A percentile compares a stretch with the other conserved stretches of the same genome.
These are phyloP conservation scores for Osmozyma mogii DNA, from an alignment of 805 yeast genomes.

Conservation along the genomic window DNA sequence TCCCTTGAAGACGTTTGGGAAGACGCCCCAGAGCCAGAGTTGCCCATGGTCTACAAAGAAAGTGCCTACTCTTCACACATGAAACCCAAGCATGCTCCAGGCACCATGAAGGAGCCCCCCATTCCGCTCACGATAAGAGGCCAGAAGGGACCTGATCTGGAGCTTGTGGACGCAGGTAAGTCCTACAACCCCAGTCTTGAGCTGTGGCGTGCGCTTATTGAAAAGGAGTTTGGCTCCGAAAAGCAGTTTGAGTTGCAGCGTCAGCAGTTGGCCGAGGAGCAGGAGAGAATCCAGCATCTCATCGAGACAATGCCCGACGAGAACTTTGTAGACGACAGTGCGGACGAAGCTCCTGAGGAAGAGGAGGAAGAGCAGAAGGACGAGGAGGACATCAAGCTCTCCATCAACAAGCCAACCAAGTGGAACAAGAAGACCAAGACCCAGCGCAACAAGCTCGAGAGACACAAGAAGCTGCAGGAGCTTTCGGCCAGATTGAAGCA, in stretches of 20 bases:
- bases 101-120: constrained; percentile 46
- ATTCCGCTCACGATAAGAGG: constrained; percentile 43
- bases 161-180: constrained; percentile 73
- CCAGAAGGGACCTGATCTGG: constrained; percentile 19
- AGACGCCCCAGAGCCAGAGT: constrained; percentile 18
- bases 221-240: constrained; percentile 59
- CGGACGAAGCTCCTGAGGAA: constrained; percentile 22
- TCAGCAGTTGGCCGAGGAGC: constrained; percentile 52
- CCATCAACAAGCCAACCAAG: constrained; percentile 64
- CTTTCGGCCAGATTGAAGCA: constrained; percentile 51
- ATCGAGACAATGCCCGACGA: constrained; percentile 52
- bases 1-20: constrained; percentile 66
- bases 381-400: constrained; percentile 38
- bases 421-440: constrained; percentile 68
- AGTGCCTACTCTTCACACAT: constrained; percentile 19
- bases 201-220: constrained; percentile 70
- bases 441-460: constrained; percentile 64
- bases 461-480: constrained; percentile 50
- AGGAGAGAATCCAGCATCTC: constrained; percentile 54
- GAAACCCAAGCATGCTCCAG: constrained; percentile 43
- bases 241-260: constrained; percentile 60
- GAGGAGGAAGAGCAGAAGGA: constrained; percentile 23
- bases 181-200: constrained; percentile 87
- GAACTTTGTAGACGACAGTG: constrained; percentile 41
- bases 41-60: constrained; percentile 12